Conservation (phyloP, 768 basidiomycete species). For the Kwoniella shandongensis region DNA sequence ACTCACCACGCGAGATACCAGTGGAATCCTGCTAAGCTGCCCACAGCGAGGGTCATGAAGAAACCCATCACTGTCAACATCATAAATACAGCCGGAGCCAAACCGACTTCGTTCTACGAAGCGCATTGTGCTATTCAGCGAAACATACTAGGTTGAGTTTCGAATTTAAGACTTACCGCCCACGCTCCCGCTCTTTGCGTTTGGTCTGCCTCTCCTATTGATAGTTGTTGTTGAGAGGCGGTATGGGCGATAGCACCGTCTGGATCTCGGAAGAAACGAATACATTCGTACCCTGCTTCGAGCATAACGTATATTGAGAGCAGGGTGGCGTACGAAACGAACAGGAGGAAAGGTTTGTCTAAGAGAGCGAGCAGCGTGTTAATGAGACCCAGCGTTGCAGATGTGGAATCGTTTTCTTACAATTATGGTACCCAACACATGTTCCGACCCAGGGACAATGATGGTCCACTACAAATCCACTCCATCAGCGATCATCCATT, state of each 20-base stretch:
- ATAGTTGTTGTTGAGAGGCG: no score
- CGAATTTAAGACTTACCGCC: neutral
- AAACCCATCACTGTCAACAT: constrained; percentile 33
- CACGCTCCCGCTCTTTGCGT: no score
- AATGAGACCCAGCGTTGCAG: neutral
- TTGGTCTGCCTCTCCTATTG: no score
- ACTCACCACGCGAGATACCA: constrained; percentile 42
- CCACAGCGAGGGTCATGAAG: constrained; percentile 42
- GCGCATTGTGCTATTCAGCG: neutral
- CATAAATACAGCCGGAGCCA: constrained; percentile 39
- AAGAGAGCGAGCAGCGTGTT: neutral
- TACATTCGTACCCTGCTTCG: constrained; percentile 34
- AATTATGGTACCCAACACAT: constrained; percentile 49
- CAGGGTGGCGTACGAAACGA: constrained; percentile 43
- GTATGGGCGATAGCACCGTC: constrained; percentile 14
- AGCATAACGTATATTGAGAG: constrained; percentile 35
- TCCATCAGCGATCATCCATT: constrained; percentile 13
- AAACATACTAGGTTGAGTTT: no score
- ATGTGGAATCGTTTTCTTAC: constrained; percentile 12
- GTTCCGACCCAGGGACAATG: constrained; percentile 51
- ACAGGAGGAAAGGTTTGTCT: constrained; percentile 50
- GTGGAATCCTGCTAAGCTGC: constrained; percentile 41
- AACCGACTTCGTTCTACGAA: constrained; percentile 23
- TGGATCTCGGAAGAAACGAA: constrained; percentile 32
- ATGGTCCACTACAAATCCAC: constrained; percentile 45